Conservation (phyloP, 2,329 filamentous ascomycete genomes). For the Salinomyces thailandicus region DNA sequence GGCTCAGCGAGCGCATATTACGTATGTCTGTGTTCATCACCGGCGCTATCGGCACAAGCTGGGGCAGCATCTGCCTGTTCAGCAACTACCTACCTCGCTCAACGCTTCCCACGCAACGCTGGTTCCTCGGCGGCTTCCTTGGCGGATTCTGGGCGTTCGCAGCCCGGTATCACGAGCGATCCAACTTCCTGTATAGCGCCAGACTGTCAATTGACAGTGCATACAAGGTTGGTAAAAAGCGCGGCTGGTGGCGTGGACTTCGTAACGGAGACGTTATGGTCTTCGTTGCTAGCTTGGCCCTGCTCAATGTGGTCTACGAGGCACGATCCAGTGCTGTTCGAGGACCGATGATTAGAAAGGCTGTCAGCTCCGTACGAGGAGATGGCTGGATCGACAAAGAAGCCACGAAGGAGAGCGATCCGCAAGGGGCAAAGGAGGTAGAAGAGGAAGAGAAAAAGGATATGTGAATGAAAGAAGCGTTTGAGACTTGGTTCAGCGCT, state of each 20-base stretch:
- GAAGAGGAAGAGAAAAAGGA: conserved; percentile 16
- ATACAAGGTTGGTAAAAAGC: conserved; percentile 92
- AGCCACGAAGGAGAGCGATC: conserved; percentile 9
- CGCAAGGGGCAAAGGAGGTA: conserved; percentile 2
- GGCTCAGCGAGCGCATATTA: conserved; percentile 57
- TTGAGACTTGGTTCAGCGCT: neutral
- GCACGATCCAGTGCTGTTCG: conserved; percentile 56
- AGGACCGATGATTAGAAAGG: conserved; percentile 59
- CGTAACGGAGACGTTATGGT: conserved; percentile 74
- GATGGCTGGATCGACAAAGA: conserved; percentile 62
- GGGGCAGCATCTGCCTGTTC: conserved; percentile 85
- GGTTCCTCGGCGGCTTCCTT: conserved; percentile 79
- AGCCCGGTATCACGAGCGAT: conserved; percentile 52
- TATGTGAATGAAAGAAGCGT: conserved; percentile 1
- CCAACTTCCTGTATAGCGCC: conserved; percentile 68
- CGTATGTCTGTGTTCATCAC: conserved; percentile 69
- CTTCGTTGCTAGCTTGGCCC: conserved; percentile 67
- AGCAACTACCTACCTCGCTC: conserved; percentile 64
- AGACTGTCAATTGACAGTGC: conserved; percentile 69
- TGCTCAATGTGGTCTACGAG: conserved; percentile 71
- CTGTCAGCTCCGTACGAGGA: conserved; percentile 61
- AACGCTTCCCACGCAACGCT: conserved; percentile 69
- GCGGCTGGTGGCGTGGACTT: conserved; percentile 75
- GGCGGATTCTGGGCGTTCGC: conserved; percentile 79
- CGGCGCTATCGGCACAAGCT: conserved; percentile 72